Conservation (phyloP, 2,329 filamentous ascomycete genomes). For the Taxawa tesnikishii region DNA sequence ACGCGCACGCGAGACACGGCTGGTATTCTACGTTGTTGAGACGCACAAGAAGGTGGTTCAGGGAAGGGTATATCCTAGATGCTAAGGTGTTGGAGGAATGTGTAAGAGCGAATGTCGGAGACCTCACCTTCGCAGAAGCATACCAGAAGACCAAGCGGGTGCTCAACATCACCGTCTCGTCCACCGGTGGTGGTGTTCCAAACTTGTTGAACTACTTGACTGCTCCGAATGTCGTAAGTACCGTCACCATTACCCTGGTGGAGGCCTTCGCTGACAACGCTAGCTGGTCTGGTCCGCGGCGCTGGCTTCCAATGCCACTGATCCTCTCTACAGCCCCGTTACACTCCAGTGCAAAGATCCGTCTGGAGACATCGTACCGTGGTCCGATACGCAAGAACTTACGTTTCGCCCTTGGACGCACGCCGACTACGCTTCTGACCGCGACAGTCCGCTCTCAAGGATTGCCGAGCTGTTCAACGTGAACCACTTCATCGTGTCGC, state of each 20-base stretch:
- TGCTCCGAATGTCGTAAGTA: slow-evolving; percentile 75
- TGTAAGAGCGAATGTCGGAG: slow-evolving; percentile 72
- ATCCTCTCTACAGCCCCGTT: slow-evolving; percentile 52
- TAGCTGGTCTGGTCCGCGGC: slow-evolving; percentile 72
- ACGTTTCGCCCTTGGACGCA: slow-evolving; percentile 59
- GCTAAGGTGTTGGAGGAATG: slow-evolving; percentile 71
- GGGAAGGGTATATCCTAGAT: slow-evolving; percentile 75
- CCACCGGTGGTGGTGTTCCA: slow-evolving; percentile 62
- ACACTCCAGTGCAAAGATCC: slow-evolving; percentile 69
- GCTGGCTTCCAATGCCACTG: slow-evolving; percentile 59
- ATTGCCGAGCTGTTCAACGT: slow-evolving; percentile 81
- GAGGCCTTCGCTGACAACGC: slow-evolving; percentile 7
- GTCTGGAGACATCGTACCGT: slow-evolving; percentile 59
- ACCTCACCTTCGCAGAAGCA: slow-evolving; percentile 87
- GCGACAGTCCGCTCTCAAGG: slow-evolving; percentile 55
- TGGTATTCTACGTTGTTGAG: slow-evolving; percentile 48
- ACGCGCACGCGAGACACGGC: slow-evolving; percentile 15
- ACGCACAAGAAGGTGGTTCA: slow-evolving; percentile 55
- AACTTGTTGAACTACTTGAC: slow-evolving; percentile 86
- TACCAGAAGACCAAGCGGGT: slow-evolving; percentile 75
- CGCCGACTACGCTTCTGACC: slow-evolving; percentile 49
- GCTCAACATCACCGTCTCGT: slow-evolving; percentile 81
- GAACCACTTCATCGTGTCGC: slow-evolving; percentile 89
- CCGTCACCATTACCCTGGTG: too few relatives aligned
- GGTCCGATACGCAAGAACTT: slow-evolving; percentile 49